phyloP scores from a whole-genome alignment of 495 filamentous ascomycete species.

The Sphaerosporella brunnea region DNA sequence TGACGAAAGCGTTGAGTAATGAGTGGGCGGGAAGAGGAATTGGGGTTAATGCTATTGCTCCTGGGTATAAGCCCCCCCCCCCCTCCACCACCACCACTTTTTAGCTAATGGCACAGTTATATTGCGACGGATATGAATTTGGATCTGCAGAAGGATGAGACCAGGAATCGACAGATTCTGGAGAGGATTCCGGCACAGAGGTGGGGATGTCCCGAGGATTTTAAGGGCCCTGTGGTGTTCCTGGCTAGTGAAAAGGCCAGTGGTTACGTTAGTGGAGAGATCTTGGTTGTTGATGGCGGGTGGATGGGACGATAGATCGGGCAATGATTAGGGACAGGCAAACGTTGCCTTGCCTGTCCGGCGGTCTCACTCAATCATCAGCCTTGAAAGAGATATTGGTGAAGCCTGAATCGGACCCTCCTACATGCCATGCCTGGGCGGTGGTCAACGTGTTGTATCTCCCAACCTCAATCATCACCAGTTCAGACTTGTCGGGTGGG shows the following conservation, averaged over 20 bases:
- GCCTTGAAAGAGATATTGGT: too few species aligned
- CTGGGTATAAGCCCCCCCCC: conserved; percentile 27
- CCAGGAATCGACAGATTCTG: conserved; percentile 52
- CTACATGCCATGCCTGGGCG: too few species aligned
- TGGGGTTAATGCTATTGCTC: conserved; percentile 66
- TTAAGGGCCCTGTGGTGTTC: conserved; percentile 68
- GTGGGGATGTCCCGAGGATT: conserved; percentile 79
- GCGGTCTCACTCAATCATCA: too few species aligned
- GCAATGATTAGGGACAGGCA: too few species aligned
- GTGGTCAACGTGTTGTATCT: too few species aligned
- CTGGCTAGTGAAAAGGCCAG: conserved; percentile 53
- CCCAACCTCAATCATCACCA: too few species aligned
- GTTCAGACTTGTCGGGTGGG: too few species aligned
- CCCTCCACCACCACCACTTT: background rate
- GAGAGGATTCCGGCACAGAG: conserved; percentile 68
- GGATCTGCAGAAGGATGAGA: conserved; percentile 55
- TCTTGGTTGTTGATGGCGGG: conserved; percentile 72
- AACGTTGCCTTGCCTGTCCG: too few species aligned
- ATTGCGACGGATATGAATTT: conserved; percentile 87
- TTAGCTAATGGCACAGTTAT: conserved; percentile 32
- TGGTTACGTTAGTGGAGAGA: conserved; percentile 64
- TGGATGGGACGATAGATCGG: conserved; percentile 66
- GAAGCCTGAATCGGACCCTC: too few species aligned
- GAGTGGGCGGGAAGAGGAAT: conserved; percentile 69
- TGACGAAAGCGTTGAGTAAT: conserved; percentile 77